Evolutionary conservation across 1,139 yeast genomes (phyloP).

Genomic region (Hyphopichia pseudoburtonii): DNA sequence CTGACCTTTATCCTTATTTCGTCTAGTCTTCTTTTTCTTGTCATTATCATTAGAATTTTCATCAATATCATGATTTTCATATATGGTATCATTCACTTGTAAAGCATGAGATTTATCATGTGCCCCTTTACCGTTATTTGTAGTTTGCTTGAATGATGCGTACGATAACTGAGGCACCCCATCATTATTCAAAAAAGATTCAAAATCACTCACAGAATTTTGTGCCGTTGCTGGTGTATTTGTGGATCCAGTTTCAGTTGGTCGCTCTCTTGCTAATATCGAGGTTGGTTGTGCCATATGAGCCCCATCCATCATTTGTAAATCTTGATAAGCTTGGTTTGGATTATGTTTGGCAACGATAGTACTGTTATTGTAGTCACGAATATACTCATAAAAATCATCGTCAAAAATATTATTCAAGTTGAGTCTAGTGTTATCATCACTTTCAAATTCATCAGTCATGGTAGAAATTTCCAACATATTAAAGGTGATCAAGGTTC

Average conservation of each 20-base stretch:
- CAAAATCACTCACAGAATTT: neutral
- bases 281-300: no score
- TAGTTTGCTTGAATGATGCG: slow-evolving; percentile 15
- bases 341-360: neutral
- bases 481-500: slow-evolving; percentile 62
- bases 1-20: neutral
- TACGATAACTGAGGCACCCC: slow-evolving; percentile 14
- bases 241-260: no score
- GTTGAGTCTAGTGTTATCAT: slow-evolving; percentile 10
- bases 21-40: slow-evolving; percentile 1
- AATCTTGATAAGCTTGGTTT: slow-evolving; percentile 13
- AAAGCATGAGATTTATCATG: no score
- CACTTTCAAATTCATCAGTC: slow-evolving; percentile 15
- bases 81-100: slow-evolving; percentile 11
- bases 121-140: no score
- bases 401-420: slow-evolving; percentile 24
- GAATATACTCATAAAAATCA: slow-evolving; percentile 21
- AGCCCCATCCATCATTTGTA: slow-evolving; percentile 4
- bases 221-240: no score
- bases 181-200: neutral
- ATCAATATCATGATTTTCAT: slow-evolving; percentile 1
- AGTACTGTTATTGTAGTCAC: slow-evolving; percentile 11
- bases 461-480: slow-evolving; percentile 46
- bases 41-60: neutral
- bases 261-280: no score